Evolutionary conservation across 164 flowering plant species (phyloP), one percentile per base, ranked within the genome.

Genomic region (Echeveria elegans): DNA sequence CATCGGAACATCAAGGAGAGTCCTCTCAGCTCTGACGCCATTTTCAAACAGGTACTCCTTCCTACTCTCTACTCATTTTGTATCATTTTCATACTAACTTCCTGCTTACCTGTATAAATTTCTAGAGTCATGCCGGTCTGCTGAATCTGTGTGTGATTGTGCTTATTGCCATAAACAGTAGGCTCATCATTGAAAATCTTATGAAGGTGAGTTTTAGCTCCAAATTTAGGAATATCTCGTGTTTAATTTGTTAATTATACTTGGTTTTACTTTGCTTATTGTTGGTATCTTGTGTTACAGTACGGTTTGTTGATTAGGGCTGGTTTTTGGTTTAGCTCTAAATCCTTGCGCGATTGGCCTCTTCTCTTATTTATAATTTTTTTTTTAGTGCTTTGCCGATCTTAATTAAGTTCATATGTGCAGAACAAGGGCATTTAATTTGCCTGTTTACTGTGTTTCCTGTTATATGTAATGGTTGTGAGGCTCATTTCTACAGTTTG

Each of bases 111-210:
- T 7, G 5, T 40, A 1, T 10, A 4, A 12, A 7, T 6, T 5
- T 24, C 63, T 92, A 94, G 99, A 94, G 99, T 62, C 99, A 94
- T 78, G 97, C 96, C 47, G 99, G 97, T 36, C 86, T 94, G 47
- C 83, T 91, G 78, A 94, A 94, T 72, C 93, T 94, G 34, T 94
- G 97, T 70, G 79, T 94, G 65, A 95, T 94, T 41, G 90, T 94
- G 68, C 96, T 94, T 73, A 85, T 94, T 69, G 95, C 99, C 19
- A 93, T 94, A 30, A 94, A 94, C 77, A 80, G 97, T 81, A 75
- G 99, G 72, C 96, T 89, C 65, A 94, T 94, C 70, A 89, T 94
- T 63, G 99, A 94, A 65, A 94, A 94, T 73, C 70, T 94, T 50
- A 94, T 94, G 96, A 94, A 94, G 97, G 99, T 94, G 9, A 5